Base-by-base conservation (phyloP, 805 yeast genomes). In the Komagataella mondaviorum region DNA sequence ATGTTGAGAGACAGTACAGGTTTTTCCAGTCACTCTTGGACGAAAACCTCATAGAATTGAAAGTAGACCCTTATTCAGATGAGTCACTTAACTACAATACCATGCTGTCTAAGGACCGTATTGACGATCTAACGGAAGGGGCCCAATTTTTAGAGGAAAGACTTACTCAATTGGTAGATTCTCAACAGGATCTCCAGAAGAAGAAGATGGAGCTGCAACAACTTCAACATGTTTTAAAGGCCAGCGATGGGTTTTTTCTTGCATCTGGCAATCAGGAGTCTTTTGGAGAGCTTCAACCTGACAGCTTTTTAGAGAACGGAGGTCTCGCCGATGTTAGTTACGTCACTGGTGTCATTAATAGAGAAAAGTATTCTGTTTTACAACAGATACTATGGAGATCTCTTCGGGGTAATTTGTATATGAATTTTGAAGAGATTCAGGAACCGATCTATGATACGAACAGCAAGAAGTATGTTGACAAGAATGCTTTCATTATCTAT, bases 381-480 rank as follows among this genome's bases (percentile, higher is more conserved):
- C 89, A 89, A 63, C 85, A 81, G 59, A 88, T 93, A 52, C 69
- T 89, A 48, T 93, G 96, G 96, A 78, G 99, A 68, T 81, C 88
- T 17, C 75, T 91, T 55, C 81, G 99, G 65, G 99, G 99, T 61
- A 93, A 93, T 64, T 71, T 95, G 56, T 88, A 77, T 60, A 78
- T 90, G 64, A 82, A 83, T 57, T 77, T 85, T 55, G 76, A 77
- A 48, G 93, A 86, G 57, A 79, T 91, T 53, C 76, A 77, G 6
- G 86, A 84, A 59, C 77, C 81, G 18, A 68, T 88, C 50, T 77
- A 76, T 60, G 95, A 88, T 59, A 64, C 76, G 46, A 75, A 79
- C 60, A 59, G 81, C 20, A 77, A 77, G 49, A 72, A 73, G 30
- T 69, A 67, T 50, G 78, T 84, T 8, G 82, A 78, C 56, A 91